These are phyloP conservation scores for Vaccinium corymbosum DNA, from an alignment of 148 eudicot species.

Conservation along the genomic window DNA sequence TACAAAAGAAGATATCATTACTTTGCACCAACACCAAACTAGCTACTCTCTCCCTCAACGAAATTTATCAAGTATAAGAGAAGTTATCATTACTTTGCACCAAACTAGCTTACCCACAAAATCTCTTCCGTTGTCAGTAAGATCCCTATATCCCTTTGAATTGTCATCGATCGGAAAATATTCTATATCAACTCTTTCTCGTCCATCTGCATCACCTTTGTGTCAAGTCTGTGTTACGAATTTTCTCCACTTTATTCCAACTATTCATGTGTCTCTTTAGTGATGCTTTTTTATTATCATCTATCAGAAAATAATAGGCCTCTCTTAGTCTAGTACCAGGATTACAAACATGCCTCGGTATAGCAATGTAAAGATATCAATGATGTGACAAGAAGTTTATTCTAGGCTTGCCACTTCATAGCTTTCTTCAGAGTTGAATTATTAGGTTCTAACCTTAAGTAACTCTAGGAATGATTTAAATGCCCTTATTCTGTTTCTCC, in stretches of 20 bases:
- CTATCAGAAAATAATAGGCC: neutral
- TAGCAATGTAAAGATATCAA: neutral
- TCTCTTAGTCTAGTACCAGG: neutral
- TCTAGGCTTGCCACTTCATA: conserved; percentile 4
- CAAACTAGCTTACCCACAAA: neutral
- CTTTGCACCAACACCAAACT: too few species aligned
- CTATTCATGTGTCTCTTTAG: neutral
- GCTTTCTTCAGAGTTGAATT: neutral
- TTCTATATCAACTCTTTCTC: neutral
- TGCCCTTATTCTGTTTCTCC: neutral
- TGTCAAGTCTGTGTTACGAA: neutral
- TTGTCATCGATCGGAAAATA: neutral
- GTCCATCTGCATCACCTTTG: neutral
- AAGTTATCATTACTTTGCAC: neutral
- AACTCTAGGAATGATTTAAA: neutral
- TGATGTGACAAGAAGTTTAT: neutral
- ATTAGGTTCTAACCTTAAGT: neutral
- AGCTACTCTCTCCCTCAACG: neutral
- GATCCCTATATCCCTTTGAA: too few species aligned
- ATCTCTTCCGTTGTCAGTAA: neutral
- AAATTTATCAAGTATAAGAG: neutral
- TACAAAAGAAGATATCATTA: too few species aligned
- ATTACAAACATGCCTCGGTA: neutral
- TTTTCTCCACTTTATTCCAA: neutral
- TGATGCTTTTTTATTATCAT: neutral